Evolutionary conservation across 805 yeast species (phyloP).

Genomic region (Metschnikowia amazonensis): DNA sequence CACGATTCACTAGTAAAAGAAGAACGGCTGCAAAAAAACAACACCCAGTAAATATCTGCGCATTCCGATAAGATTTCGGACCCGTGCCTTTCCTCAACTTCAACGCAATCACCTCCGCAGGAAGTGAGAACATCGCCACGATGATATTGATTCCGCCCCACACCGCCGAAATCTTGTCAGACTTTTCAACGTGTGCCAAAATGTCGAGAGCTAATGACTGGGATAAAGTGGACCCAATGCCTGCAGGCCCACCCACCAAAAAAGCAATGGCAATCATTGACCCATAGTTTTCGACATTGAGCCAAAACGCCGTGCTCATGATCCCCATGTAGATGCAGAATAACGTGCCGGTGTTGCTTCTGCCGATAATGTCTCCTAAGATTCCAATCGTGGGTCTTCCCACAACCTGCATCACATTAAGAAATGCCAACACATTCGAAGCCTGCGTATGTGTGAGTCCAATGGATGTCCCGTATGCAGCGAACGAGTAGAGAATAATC

Average conservation of each 20-base stretch:
- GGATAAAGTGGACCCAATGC: constrained; percentile 25
- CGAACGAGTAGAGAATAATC: constrained; percentile 33
- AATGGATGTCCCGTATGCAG: constrained; percentile 37
- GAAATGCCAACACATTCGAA: constrained; percentile 30
- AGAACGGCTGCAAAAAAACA: constrained; percentile 42
- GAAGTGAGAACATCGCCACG: constrained; percentile 32
- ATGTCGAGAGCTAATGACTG: constrained; percentile 19
- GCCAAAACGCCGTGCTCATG: constrained; percentile 36
- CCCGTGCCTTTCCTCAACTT: constrained; percentile 13
- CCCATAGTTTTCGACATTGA: constrained; percentile 31
- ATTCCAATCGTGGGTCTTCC: constrained; percentile 51
- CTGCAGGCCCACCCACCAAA: constrained; percentile 30
- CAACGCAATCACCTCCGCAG: constrained; percentile 54
- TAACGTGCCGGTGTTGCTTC: constrained; percentile 32
- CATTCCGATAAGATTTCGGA: constrained; percentile 43
- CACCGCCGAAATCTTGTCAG: constrained; percentile 32
- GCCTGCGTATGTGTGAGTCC: constrained; percentile 42
- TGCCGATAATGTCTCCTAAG: constrained; percentile 46
- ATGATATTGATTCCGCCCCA: constrained; percentile 40
- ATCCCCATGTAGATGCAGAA: constrained; percentile 24
- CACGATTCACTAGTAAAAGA: constrained; percentile 47
- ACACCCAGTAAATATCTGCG: constrained; percentile 59
- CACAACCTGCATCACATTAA: constrained; percentile 42
- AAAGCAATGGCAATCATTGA: constrained; percentile 29
- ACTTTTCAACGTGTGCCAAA: constrained; percentile 13